phyloP scores from a whole-genome alignment of 2,329 filamentous ascomycete species.

The Cyphellophora attinorum region DNA sequence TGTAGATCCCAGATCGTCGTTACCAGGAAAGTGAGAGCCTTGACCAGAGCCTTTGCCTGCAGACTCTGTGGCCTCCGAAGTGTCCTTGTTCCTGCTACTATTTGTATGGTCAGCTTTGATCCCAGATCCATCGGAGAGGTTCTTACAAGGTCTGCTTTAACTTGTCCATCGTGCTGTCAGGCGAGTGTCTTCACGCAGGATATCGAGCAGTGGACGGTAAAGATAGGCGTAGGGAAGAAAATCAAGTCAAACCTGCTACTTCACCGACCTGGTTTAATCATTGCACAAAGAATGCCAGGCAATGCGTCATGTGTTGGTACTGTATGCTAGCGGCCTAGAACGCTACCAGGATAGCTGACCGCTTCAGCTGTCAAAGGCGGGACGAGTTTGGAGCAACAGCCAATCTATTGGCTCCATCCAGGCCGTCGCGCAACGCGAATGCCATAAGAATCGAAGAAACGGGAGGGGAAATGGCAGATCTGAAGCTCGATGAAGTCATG shows the following conservation, averaged over 20 bases:
- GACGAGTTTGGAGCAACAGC: no score
- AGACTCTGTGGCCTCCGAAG: constrained; percentile 1
- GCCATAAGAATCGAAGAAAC: background rate
- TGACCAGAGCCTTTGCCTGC: constrained; percentile 11
- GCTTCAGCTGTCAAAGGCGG: background rate
- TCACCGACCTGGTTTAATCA: no score
- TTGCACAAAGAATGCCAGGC: no score
- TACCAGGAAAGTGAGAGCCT: constrained; percentile 14
- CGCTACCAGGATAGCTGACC: no score
- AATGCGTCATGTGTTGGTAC: no score
- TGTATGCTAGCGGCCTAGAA: no score
- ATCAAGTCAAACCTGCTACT: no score
- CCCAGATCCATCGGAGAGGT: background rate
- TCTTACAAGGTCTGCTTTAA: constrained; percentile 24
- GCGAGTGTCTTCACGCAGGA: no score
- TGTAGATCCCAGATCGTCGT: constrained; percentile 4
- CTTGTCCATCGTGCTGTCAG: constrained; percentile 15
- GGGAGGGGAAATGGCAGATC: background rate
- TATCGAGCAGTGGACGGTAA: no score
- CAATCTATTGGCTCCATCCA: background rate
- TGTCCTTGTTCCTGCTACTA: constrained; percentile 7
- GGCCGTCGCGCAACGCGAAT: background rate
- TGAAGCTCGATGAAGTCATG: no score
- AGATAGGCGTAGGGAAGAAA: background rate
- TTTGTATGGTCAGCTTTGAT: constrained; percentile 1